Evolutionary conservation across 192 early-diverging fungal genomes (phyloP).

Genomic region (Irineochytrium annulatum): DNA sequence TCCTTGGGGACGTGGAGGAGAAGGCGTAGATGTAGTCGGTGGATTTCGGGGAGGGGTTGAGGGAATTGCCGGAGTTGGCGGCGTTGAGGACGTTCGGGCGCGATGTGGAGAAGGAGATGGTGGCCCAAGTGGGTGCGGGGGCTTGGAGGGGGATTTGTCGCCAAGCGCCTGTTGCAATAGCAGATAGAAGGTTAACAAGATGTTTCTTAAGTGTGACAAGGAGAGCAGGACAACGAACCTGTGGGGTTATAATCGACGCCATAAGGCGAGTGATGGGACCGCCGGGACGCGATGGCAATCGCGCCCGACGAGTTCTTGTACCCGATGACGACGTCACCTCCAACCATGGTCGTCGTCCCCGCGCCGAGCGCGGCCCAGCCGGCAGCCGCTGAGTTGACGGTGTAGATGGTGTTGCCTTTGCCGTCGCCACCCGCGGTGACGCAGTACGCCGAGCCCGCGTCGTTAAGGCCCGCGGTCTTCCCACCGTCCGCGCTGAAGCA

Average conservation of each 20-base stretch:
- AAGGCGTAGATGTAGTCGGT: conserved; percentile 19
- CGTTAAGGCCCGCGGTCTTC: too few relatives aligned
- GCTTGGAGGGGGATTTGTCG: not conserved
- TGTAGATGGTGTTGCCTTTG: conserved; percentile 22
- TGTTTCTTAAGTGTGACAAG: not conserved
- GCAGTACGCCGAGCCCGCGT: conserved; percentile 1
- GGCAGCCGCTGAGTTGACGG: conserved; percentile 22
- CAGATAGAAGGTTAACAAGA: too few relatives aligned
- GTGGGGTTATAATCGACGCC: not conserved
- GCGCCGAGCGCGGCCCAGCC: conserved; percentile 32
- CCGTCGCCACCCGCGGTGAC: conserved; percentile 14
- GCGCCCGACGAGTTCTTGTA: conserved; percentile 22
- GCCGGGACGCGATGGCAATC: conserved; percentile 6
- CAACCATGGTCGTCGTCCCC: conserved; percentile 16
- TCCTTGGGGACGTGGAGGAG: conserved; percentile 4
- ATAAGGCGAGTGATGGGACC: not conserved
- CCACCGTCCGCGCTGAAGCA: too few relatives aligned
- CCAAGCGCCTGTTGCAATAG: too few relatives aligned
- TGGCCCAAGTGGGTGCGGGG: conserved; percentile 14
- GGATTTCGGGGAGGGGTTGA: not conserved
- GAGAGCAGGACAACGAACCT: not conserved
- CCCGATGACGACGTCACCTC: conserved; percentile 13
- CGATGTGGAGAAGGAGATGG: conserved; percentile 1
- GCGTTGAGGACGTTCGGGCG: not conserved
- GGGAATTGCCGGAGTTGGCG: conserved; percentile 1